Evolutionary conservation across 768 basidiomycete species (phyloP), one percentile per base, ranked within the genome.

Genomic region (Rhizopogon salebrosus): DNA sequence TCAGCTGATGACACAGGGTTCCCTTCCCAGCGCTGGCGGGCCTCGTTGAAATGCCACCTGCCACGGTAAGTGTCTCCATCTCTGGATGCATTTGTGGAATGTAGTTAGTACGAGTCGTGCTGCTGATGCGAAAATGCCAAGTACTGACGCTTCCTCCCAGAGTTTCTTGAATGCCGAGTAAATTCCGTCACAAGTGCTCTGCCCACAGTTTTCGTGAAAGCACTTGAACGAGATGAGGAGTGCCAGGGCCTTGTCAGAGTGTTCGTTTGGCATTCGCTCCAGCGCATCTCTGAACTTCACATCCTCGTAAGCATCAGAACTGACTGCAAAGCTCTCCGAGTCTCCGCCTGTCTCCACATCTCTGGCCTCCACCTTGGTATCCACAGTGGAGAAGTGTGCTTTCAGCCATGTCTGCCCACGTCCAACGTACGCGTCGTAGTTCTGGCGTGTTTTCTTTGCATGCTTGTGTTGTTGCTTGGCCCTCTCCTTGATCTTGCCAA

Each of bases 1-100:
- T 51, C 51, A 24, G 35, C 36, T 5, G 64, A 60, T 1, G 58
- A 52, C 7, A 66, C 70, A 24, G 70, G 70, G 52, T 62, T 63
- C 2, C 70, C 69, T 5, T 50, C 39, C 2, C 68, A 62, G 8
- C 39, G 54, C 0, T 52, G 57, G 9, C 62, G 63, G 8, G 52
- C 57, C 48, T 64, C 38, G 29, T 70, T 55, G 14, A 55, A 56
- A 5, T 29, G 20, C 52, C 68, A 72, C 1, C 27, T 40, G 6
- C 67, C 67, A 0, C 53, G 43, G 51, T 69, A 69, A 31, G 56
- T 58, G 23, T 59, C 60, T 26, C 57, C 54, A 35, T 49, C 60
- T 52, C 61, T 62, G 31, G 31, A 34, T 34, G 31, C 31, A 34
- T 34, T 34, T 13, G 13, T 34, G 10, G 31, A 34, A 34, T 11